These are phyloP conservation scores for Serendipita sp. DNA, from an alignment of 768 basidiomycete genomes.

Conservation along the genomic window DNA sequence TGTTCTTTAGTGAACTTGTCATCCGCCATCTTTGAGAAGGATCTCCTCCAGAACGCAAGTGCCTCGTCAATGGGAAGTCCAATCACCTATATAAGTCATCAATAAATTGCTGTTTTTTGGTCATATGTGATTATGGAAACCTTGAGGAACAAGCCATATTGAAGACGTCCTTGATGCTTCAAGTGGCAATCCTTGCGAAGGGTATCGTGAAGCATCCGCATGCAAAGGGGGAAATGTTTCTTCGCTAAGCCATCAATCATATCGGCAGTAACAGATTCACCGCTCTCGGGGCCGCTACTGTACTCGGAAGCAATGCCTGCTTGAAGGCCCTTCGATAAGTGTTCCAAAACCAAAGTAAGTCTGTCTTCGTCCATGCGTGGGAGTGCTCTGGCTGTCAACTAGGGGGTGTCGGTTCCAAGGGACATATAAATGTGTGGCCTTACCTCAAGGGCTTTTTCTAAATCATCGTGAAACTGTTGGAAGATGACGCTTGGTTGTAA, in stretches of 20 bases:
- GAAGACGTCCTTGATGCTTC: conserved; percentile 80
- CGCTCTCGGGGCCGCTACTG: conserved; percentile 35
- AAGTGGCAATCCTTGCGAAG: conserved; percentile 66
- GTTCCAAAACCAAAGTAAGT: conserved; percentile 71
- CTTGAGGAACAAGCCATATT: conserved; percentile 92
- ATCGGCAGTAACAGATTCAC: conserved; percentile 70
- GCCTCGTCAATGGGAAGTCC: conserved; percentile 93
- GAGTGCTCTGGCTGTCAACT: conserved; percentile 74
- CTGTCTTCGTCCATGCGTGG: conserved; percentile 93
- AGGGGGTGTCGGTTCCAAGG: neutral
- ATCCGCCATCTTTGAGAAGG: conserved; percentile 60
- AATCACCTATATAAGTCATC: conserved; percentile 44
- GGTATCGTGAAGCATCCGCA: conserved; percentile 76
- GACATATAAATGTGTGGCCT: conserved; percentile 9
- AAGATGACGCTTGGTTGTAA: conserved; percentile 75
- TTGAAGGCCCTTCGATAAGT: conserved; percentile 86
- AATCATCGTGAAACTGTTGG: conserved; percentile 60
- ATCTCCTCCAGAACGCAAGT: conserved; percentile 78
- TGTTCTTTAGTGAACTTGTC: conserved; percentile 98
- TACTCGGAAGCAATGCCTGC: conserved; percentile 81
- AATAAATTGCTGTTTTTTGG: neutral
- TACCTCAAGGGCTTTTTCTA: conserved; percentile 68
- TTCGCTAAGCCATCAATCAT: conserved; percentile 79
- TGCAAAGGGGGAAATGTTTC: conserved; percentile 90
- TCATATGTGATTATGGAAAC: conserved; percentile 23